phyloP scores from a whole-genome alignment of 139 green algal species.

The Asterochloris erici region DNA sequence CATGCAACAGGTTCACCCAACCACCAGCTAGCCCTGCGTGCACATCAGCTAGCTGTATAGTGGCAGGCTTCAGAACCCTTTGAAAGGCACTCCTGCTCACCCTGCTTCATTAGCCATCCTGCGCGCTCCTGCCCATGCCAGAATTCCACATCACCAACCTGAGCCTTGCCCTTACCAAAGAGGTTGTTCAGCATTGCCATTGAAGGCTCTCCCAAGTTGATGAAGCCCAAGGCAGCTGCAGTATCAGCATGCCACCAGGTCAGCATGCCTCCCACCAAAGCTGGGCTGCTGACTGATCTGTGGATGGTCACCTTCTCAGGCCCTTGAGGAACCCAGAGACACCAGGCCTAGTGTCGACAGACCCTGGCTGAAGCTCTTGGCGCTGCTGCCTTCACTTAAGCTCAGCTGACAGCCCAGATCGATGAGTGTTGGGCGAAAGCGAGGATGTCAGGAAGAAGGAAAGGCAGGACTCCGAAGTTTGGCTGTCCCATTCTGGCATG shows the following conservation, averaged over 20 bases:
- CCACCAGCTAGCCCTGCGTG: background rate
- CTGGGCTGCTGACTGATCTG: too few species aligned
- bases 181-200: constrained; percentile 34
- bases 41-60: constrained; percentile 28
- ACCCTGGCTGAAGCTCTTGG: background rate
- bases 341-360: background rate
- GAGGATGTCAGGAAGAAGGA: too few species aligned
- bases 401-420: background rate
- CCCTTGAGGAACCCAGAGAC: too few species aligned
- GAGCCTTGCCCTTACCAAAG: constrained; percentile 36
- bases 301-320: too few species aligned
- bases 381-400: background rate
- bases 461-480: too few species aligned
- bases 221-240: too few species aligned
- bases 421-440: too few species aligned
- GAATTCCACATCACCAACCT: constrained; percentile 71
- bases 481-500: too few species aligned
- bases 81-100: constrained; percentile 35
- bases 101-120: constrained; percentile 95
- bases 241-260: too few species aligned
- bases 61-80: constrained; percentile 13
- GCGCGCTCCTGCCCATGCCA: constrained; percentile 82
- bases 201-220: too few species aligned
- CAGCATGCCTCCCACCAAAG: too few species aligned
- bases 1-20: constrained; percentile 16